Base-by-base conservation (phyloP, 345 rosid genomes). In the Eucalyptus sp. region DNA sequence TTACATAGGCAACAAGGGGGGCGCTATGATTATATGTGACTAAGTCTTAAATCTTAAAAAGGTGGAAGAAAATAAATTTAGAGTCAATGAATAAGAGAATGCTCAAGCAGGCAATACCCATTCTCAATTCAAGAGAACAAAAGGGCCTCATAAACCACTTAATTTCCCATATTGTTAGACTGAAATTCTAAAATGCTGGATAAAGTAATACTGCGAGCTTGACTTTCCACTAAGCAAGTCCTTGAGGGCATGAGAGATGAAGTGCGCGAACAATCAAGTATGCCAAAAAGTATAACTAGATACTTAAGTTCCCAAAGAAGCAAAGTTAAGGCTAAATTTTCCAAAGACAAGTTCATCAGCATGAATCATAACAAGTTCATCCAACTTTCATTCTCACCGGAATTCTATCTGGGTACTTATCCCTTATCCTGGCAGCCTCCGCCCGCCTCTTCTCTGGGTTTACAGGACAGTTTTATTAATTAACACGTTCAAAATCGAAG, bases 371-470 rank as follows among this genome's bases (percentile, higher is more conserved):
- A 18, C 62, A 33, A 33, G 27, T 76, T 71, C 83, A 76, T 44
- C 60, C 27, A 20, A 89, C 33, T 37, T 54, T 49, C 84, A 89
- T 71, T 90, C 97, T 96, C 91, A 97, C 99, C 90, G 99, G 99
- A 90, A 97, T 95, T 56, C 99, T 96, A 91, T 97, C 99, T 27
- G 98, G 95, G 93, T 97, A 97, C 84, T 97, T 97, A 89, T 96
- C 99, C 93, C 98, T 94, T 89, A 96, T 97, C 94, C 99, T 94
- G 81, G 98, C 97, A 93, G 98, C 98, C 93, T 96, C 99, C 0
- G 99, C 99, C 24, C 94, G 91, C 91, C 99, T 96, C 95, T 97
- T 97, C 93, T 96, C 99, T 97, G 92, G 37, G 54, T 49, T 64
- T 54, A 83, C 33, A 90, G n/a, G 64, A 41, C 44, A 29, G 24